phyloP scores from a whole-genome alignment of 78 protist species.

The Guillardia theta region DNA sequence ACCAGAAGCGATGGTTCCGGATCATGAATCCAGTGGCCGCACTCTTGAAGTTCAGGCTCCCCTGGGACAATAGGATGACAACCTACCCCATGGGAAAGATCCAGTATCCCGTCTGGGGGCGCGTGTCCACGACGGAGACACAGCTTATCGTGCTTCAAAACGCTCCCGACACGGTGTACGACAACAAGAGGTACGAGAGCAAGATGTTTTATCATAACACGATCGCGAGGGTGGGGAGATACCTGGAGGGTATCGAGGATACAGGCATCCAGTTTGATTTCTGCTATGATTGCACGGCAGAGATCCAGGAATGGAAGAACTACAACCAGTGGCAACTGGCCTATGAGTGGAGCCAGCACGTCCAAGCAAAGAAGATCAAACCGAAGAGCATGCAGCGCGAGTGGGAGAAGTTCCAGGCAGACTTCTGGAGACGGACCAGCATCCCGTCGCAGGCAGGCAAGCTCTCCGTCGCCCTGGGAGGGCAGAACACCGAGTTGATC shows the following conservation, averaged over 20 bases:
- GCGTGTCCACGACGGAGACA: constrained; percentile 65
- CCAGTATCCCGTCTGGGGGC: constrained; percentile 69
- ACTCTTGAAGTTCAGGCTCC: constrained; percentile 72
- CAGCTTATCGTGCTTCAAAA: constrained; percentile 50
- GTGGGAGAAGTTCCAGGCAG: no score
- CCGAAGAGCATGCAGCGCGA: no score
- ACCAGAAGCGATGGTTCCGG: constrained; percentile 12
- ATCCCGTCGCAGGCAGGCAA: no score
- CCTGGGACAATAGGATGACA: constrained; percentile 39
- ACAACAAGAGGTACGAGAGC: constrained; percentile 57
- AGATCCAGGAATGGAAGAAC: no score
- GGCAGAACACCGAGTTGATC: no score
- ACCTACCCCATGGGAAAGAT: constrained; percentile 62
- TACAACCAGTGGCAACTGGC: no score
- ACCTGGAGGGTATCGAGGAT: not conserved
- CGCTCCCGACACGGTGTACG: constrained; percentile 28
- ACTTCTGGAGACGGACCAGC: no score
- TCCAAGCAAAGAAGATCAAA: no score
- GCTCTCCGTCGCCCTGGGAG: no score
- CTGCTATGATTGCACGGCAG: constrained; percentile 17
- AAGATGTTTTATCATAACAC: constrained; percentile 65
- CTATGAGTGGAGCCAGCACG: no score
- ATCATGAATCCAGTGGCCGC: not conserved
- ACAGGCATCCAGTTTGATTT: not conserved
- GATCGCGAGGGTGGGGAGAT: constrained; percentile 30